Evolutionary conservation across 2,329 filamentous ascomycete genomes (phyloP).

Genomic region (Elsinoe ampelina): DNA sequence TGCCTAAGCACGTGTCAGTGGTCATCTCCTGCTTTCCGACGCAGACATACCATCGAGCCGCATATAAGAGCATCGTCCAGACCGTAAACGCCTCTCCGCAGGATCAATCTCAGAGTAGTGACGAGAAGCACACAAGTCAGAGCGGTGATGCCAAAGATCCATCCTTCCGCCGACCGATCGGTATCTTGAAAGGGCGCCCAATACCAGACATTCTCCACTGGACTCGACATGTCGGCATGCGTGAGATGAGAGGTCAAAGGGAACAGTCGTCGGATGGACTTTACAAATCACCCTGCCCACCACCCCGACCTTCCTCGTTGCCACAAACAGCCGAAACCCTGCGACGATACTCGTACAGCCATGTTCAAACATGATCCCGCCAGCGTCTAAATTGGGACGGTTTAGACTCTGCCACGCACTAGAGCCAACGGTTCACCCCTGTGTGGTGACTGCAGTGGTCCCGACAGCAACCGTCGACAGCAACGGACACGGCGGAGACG

Average conservation of each 20-base stretch:
- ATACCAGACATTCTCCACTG: conserved; percentile 9
- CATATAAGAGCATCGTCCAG: conserved; percentile 1
- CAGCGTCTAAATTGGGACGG: background rate
- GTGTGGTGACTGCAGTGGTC: background rate
- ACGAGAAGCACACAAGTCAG: background rate
- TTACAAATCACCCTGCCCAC: background rate
- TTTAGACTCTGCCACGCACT: background rate
- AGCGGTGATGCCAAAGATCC: conserved; percentile 8
- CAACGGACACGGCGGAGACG: background rate
- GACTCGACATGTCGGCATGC: background rate
- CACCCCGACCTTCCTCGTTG: background rate
- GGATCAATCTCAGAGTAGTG: background rate
- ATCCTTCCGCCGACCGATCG: conserved; percentile 3
- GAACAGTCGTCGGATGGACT: background rate
- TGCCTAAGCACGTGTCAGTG: background rate
- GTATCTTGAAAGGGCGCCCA: conserved; percentile 9
- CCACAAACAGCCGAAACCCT: background rate
- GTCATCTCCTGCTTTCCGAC: background rate
- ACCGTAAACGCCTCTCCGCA: conserved; percentile 1
- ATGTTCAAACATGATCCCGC: background rate
- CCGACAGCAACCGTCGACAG: background rate
- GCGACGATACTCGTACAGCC: background rate
- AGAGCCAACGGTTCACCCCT: conserved; percentile 3
- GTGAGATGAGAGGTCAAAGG: background rate
- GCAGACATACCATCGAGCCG: background rate